Evolutionary conservation across 2,329 filamentous ascomycete species (phyloP).

Genomic region (Aplosporella prunicola): DNA sequence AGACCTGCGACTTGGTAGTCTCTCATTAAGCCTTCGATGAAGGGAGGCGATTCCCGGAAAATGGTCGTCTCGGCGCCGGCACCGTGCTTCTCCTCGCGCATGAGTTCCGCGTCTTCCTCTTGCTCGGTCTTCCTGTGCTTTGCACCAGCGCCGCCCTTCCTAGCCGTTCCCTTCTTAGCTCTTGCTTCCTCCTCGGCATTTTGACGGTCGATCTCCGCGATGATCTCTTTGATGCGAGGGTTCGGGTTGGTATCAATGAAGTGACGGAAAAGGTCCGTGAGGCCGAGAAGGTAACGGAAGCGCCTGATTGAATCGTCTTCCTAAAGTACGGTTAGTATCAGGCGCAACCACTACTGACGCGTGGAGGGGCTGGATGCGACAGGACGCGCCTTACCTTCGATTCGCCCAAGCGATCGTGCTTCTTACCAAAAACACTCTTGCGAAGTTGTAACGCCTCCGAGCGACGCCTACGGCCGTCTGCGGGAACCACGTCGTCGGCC

Average conservation of each 20-base stretch:
- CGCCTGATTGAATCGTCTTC: conserved; percentile 91
- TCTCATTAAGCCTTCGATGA: conserved; percentile 79
- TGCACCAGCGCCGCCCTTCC: conserved; percentile 74
- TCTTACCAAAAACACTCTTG: conserved; percentile 87
- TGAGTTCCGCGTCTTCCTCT: conserved; percentile 87
- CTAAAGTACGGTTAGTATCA: conserved; percentile 32
- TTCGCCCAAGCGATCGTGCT: conserved; percentile 83
- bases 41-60: conserved; percentile 89
- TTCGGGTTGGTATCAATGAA: conserved; percentile 98
- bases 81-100: conserved; percentile 79
- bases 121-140: conserved; percentile 86
- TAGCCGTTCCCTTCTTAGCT: conserved; percentile 62
- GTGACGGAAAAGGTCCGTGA: conserved; percentile 95
- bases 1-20: conserved; percentile 94
- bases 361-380: not conserved
- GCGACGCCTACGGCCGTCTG: conserved; percentile 74
- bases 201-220: conserved; percentile 88
- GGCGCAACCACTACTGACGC: not conserved
- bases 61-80: conserved; percentile 70
- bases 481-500: conserved; percentile 56
- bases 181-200: conserved; percentile 64
- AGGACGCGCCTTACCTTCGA: conserved; percentile 60
- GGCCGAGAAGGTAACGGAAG: conserved; percentile 86
- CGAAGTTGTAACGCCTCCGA: conserved; percentile 83
- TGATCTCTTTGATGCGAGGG: conserved; percentile 86